Conservation (phyloP, 768 basidiomycete species). For the Tricholoma terreum region DNA sequence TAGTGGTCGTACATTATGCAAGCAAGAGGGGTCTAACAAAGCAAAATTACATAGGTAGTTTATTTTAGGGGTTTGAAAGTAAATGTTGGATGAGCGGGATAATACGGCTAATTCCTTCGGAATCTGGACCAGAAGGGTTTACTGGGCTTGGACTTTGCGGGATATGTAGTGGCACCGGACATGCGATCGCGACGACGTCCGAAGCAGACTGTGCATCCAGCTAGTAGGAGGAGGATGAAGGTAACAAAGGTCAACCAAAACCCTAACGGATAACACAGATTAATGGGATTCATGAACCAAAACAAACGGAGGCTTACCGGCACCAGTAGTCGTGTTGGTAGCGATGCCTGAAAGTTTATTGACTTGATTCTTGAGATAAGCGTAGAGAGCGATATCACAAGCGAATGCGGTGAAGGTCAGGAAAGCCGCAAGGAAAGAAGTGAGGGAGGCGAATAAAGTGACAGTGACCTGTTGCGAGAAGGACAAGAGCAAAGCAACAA, state of each 20-base stretch:
- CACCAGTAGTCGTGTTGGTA: constrained; percentile 53
- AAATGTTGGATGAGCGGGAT: not conserved
- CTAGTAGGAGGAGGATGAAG: constrained; percentile 60
- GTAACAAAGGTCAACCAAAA: constrained; percentile 76
- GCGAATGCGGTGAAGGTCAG: constrained; percentile 71
- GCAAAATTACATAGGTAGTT: not conserved
- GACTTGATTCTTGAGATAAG: constrained; percentile 56
- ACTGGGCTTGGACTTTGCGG: constrained; percentile 23
- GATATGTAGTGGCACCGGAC: constrained; percentile 37
- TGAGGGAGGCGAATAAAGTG: constrained; percentile 58
- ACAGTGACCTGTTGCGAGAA: constrained; percentile 57
- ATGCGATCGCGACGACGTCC: constrained; percentile 58
- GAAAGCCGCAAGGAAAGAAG: constrained; percentile 68
- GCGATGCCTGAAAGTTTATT: constrained; percentile 42
- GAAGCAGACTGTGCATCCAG: constrained; percentile 68
- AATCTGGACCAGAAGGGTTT: constrained; percentile 34
- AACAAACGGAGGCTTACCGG: constrained; percentile 44
- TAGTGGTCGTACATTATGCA: no score
- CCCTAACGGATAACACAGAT: constrained; percentile 32
- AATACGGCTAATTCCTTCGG: constrained; percentile 29
- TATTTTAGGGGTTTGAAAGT: not conserved
- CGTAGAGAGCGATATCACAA: constrained; percentile 73
- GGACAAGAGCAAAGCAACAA: constrained; percentile 62
- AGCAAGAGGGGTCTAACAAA: no score
- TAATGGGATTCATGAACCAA: constrained; percentile 1